Conservation (phyloP, 2,329 filamentous ascomycete genomes). For the Stagonosporopsis tanaceti region DNA sequence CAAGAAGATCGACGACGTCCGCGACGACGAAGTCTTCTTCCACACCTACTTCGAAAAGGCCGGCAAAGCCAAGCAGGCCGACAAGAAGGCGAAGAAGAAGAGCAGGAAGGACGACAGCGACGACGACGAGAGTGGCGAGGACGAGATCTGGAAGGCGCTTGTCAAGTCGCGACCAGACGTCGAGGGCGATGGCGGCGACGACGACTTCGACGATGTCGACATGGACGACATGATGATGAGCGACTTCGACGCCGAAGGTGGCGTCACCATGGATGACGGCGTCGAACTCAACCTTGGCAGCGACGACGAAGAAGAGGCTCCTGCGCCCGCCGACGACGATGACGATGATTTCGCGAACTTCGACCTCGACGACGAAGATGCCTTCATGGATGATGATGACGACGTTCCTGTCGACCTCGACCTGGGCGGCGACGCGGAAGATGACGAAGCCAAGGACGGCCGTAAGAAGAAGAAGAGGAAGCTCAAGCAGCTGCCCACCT, state of each 20-base stretch:
- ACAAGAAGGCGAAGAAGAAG: conserved; percentile 65
- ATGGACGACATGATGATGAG: conserved; percentile 54
- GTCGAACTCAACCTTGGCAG: conserved; percentile 57
- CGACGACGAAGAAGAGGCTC: conserved; percentile 58
- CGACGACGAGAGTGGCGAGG: conserved; percentile 68
- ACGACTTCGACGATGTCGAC: conserved; percentile 63
- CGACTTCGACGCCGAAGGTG: conserved; percentile 57
- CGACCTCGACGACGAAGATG: conserved; percentile 61
- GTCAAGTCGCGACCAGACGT: conserved; percentile 81
- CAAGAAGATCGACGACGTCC: conserved; percentile 85
- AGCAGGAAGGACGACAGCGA: conserved; percentile 52
- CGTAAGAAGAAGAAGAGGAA: conserved; percentile 76
- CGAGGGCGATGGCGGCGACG: conserved; percentile 70
- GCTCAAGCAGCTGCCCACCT: conserved; percentile 87
- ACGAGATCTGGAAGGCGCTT: conserved; percentile 91
- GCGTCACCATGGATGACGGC: conserved; percentile 50
- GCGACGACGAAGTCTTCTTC: conserved; percentile 96
- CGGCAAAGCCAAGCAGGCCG: conserved; percentile 62
- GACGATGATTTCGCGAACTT: conserved; percentile 53
- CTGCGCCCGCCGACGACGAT: conserved; percentile 47
- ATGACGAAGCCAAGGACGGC: conserved; percentile 52
- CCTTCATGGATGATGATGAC: conserved; percentile 63
- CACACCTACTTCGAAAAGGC: conserved; percentile 89
- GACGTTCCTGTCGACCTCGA: conserved; percentile 62
- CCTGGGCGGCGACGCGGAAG: conserved; percentile 50